These are phyloP conservation scores for Nemania sp. DNA, from an alignment of 2,329 filamentous ascomycete species.

Conservation along the genomic window DNA sequence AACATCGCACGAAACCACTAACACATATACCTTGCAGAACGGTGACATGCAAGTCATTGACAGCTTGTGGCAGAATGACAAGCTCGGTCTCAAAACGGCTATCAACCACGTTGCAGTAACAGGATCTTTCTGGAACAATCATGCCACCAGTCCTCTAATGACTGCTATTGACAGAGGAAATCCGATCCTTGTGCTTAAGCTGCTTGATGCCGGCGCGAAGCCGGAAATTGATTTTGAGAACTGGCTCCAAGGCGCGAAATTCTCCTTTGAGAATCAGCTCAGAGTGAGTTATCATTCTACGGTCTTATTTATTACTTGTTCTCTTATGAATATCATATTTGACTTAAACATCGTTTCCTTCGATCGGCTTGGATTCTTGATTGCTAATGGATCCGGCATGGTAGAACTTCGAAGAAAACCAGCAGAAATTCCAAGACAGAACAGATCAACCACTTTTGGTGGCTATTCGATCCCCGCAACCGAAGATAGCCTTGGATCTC, in stretches of 20 bases:
- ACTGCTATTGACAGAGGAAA: constrained; percentile 61
- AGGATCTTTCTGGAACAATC: constrained; percentile 39
- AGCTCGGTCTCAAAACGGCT: constrained; percentile 61
- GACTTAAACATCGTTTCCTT: constrained; percentile 31
- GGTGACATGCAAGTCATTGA: constrained; percentile 54
- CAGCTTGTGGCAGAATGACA: constrained; percentile 58
- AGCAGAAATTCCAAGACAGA: constrained; percentile 49
- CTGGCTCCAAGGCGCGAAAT: constrained; percentile 62
- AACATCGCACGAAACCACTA: not conserved
- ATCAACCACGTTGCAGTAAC: constrained; percentile 65
- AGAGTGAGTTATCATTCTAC: constrained; percentile 32
- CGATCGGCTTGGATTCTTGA: not conserved
- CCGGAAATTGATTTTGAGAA: constrained; percentile 63
- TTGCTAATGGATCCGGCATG: not conserved
- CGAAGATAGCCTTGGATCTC: constrained; percentile 58
- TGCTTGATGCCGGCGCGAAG: constrained; percentile 66
- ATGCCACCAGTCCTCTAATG: constrained; percentile 55
- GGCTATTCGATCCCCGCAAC: constrained; percentile 56
- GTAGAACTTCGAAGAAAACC: constrained; percentile 49
- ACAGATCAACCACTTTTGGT: constrained; percentile 68
- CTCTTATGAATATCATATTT: constrained; percentile 42
- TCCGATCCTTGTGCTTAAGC: constrained; percentile 55
- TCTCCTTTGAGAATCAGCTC: constrained; percentile 45
- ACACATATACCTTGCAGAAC: constrained; percentile 28
- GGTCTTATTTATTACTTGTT: no score